These are phyloP conservation scores for Leishmania gerbilli DNA, from an alignment of 208 protist genomes.

Conservation along the genomic window DNA sequence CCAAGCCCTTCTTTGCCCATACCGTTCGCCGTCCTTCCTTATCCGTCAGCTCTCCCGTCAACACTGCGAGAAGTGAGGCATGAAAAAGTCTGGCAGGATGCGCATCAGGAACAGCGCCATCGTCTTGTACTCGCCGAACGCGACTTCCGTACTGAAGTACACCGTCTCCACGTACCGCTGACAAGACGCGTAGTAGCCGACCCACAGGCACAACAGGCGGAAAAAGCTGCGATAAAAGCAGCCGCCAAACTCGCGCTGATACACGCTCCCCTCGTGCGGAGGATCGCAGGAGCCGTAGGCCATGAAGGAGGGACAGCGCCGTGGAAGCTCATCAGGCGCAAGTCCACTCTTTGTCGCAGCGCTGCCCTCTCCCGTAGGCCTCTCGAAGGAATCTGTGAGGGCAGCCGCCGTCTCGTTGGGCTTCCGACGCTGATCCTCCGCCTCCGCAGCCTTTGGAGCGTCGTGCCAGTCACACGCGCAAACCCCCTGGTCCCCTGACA, in stretches of 20 bases:
- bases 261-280: constrained; percentile 44
- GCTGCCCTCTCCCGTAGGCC: not conserved
- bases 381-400: not conserved
- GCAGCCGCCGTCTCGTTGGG: not conserved
- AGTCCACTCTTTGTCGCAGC: constrained; percentile 3
- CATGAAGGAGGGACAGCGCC: constrained; percentile 28
- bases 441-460: constrained; percentile 6
- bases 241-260: constrained; percentile 60
- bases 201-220: constrained; percentile 81
- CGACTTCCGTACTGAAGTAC: constrained; percentile 81
- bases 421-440: not conserved
- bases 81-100: constrained; percentile 73
- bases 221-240: constrained; percentile 88
- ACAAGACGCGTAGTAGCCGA: constrained; percentile 77
- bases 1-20: not conserved
- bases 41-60: not conserved
- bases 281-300: constrained; percentile 64
- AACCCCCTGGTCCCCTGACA: constrained; percentile 11
- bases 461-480: constrained; percentile 31
- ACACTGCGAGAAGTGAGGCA: constrained; percentile 22
- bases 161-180: constrained; percentile 84
- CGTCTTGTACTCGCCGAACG: constrained; percentile 77
- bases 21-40: not conserved
- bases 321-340: constrained; percentile 12
- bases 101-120: constrained; percentile 70